A percentile compares a stretch with the other conserved stretches of the same genome.
These are phyloP conservation scores for Terfezia claveryi DNA, from an alignment of 495 filamentous ascomycete species.

Conservation along the genomic window DNA sequence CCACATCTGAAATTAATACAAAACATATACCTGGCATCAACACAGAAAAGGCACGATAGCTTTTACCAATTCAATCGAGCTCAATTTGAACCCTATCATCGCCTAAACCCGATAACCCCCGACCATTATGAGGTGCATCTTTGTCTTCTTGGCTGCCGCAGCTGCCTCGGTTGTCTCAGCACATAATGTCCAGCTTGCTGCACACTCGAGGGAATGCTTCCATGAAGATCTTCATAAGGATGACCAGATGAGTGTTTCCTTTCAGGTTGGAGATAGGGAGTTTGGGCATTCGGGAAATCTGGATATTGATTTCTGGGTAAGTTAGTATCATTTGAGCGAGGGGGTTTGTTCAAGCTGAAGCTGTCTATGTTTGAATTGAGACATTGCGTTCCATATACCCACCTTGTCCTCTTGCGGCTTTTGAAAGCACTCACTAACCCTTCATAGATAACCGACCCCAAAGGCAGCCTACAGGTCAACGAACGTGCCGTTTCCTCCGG, in stretches of 20 bases:
- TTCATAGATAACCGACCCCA: conserved; percentile 63
- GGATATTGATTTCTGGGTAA: conserved; percentile 95
- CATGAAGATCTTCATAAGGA: conserved; percentile 80
- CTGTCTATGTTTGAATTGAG: not conserved
- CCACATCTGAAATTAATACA: not conserved
- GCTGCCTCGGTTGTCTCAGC: conserved; percentile 23
- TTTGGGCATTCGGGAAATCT: conserved; percentile 88
- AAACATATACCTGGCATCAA: not conserved
- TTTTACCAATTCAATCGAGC: not conserved
- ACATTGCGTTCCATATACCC: not conserved
- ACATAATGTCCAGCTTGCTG: conserved; percentile 86
- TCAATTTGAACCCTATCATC: conserved; percentile 23
- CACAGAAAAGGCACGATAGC: not conserved
- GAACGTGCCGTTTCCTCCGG: conserved; percentile 64
- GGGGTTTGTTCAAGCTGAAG: not conserved
- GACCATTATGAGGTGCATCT: conserved; percentile 18
- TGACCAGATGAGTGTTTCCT: conserved; percentile 95
- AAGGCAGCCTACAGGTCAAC: conserved; percentile 47
- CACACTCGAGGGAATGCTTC: conserved; percentile 90
- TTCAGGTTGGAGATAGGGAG: conserved; percentile 92
- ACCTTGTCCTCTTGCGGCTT: not conserved
- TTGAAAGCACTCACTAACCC: not conserved
- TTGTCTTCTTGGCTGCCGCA: conserved; percentile 38
- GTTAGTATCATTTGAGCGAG: conserved; percentile 7
- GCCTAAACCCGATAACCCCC: conserved; percentile 14